Conservation (phyloP, 2,329 filamentous ascomycete species). For the Aschersonia sp. region DNA sequence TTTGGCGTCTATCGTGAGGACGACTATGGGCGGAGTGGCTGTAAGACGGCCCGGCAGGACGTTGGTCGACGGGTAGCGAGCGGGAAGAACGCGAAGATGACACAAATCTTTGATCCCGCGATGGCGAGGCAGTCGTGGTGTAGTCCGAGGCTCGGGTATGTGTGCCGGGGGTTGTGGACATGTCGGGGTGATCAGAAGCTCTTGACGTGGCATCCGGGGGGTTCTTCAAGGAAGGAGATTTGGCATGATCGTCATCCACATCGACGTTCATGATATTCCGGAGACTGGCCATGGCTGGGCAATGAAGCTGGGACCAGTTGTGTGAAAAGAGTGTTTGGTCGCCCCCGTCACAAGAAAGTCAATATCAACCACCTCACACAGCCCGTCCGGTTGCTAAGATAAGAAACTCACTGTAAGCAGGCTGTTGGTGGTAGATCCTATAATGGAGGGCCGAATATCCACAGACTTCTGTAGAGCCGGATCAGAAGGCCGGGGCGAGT, state of each 20-base stretch:
- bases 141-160: slow-evolving; percentile 5
- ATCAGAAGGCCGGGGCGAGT: slow-evolving; percentile 4
- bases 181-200: slow-evolving; percentile 12
- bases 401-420: slow-evolving; percentile 4
- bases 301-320: slow-evolving; percentile 22
- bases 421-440: slow-evolving; percentile 3
- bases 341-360: slow-evolving; percentile 1
- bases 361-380: slow-evolving; percentile 19
- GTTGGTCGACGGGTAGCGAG: slow-evolving; percentile 10
- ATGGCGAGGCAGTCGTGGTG: slow-evolving; percentile 14
- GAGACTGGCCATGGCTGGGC: slow-evolving; percentile 36
- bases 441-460: not conserved
- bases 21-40: slow-evolving; percentile 10
- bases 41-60: slow-evolving; percentile 11
- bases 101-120: slow-evolving; percentile 20
- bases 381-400: slow-evolving; percentile 18
- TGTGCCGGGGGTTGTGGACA: slow-evolving; percentile 18
- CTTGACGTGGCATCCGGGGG: slow-evolving; percentile 24
- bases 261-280: slow-evolving; percentile 43
- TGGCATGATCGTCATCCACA: slow-evolving; percentile 32
- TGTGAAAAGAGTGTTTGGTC: not conserved
- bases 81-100: slow-evolving; percentile 15
- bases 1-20: slow-evolving; percentile 20
- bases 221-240: slow-evolving; percentile 30
- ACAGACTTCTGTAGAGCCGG: not conserved